Percentiles rank a stretch among this genome's conserved stretches.
Evolutionary conservation across 768 basidiomycete genomes (phyloP).

Genomic region (Sutorius australiensis): DNA sequence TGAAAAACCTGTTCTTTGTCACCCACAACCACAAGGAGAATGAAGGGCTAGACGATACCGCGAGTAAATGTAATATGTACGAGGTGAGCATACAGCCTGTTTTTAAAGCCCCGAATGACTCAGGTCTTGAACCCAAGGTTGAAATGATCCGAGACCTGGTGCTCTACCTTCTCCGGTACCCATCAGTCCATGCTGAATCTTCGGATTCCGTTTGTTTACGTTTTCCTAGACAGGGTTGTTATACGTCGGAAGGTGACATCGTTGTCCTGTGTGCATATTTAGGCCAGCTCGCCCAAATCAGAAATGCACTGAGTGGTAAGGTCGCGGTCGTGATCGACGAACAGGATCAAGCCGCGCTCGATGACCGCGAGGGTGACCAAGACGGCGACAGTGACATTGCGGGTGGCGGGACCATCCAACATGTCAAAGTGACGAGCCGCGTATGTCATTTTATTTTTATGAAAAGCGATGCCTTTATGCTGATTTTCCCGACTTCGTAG

Average conservation of each 20-base stretch:
- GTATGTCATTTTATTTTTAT: constrained; percentile 32
- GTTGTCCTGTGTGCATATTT: constrained; percentile 54
- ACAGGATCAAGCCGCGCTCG: constrained; percentile 57
- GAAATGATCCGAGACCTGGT: constrained; percentile 52
- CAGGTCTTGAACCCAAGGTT: constrained; percentile 25
- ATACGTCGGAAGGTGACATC: constrained; percentile 45
- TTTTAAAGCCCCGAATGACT: neutral
- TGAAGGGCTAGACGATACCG: constrained; percentile 55
- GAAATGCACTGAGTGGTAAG: constrained; percentile 40
- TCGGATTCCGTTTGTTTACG: neutral
- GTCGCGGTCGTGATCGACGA: constrained; percentile 69
- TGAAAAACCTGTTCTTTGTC: constrained; percentile 64
- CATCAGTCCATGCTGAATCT: neutral
- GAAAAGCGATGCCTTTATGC: neutral
- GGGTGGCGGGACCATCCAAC: constrained; percentile 32
- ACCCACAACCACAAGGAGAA: constrained; percentile 61
- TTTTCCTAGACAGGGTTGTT: constrained; percentile 42
- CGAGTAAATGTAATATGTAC: constrained; percentile 61
- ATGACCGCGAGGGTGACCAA: constrained; percentile 42
- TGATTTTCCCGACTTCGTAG: constrained; percentile 29
- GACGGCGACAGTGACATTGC: constrained; percentile 32
- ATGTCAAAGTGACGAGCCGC: constrained; percentile 48
- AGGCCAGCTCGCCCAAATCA: constrained; percentile 45
- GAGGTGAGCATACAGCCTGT: constrained; percentile 55
- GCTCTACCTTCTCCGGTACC: constrained; percentile 44